A percentile compares a stretch with the other conserved stretches of the same genome.
These are phyloP conservation scores for Brettanomyces sp. DNA, from an alignment of 805 yeast genomes.

Conservation along the genomic window DNA sequence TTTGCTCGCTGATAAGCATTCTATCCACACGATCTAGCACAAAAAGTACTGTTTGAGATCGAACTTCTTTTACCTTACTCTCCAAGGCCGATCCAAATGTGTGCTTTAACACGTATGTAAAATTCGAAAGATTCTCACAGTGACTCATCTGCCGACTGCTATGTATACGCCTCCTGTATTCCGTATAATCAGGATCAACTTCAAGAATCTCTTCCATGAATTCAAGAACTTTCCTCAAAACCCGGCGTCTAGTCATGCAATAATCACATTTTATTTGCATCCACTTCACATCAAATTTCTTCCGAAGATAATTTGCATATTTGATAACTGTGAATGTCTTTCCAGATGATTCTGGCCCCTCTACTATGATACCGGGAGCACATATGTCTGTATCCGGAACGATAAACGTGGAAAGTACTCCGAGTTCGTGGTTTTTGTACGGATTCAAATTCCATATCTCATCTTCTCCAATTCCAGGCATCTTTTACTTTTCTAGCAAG, in stretches of 20 bases:
- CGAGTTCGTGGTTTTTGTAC: neutral
- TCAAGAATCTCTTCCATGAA: neutral
- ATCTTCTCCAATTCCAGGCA: no score
- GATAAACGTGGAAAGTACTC: neutral
- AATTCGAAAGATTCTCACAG: slow-evolving; percentile 6
- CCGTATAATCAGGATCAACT: neutral
- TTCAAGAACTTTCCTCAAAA: slow-evolving; percentile 32
- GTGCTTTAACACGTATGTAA: slow-evolving; percentile 27
- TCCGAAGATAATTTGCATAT: slow-evolving; percentile 21
- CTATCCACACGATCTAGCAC: slow-evolving; percentile 39
- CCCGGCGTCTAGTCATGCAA: slow-evolving; percentile 29
- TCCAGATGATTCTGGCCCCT: slow-evolving; percentile 42
- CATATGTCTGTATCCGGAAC: slow-evolving; percentile 13
- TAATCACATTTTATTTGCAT: slow-evolving; percentile 36
- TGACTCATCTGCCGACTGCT: slow-evolving; percentile 1
- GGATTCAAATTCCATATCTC: neutral
- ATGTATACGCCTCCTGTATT: no score
- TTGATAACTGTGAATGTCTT: slow-evolving; percentile 30
- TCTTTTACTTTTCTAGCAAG: no score
- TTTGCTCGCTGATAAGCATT: slow-evolving; percentile 23
- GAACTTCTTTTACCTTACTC: neutral
- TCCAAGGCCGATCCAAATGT: slow-evolving; percentile 11
- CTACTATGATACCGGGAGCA: slow-evolving; percentile 32
- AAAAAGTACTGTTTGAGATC: slow-evolving; percentile 15
- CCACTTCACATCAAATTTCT: slow-evolving; percentile 13